A percentile compares a stretch with the other conserved stretches of the same genome.
phyloP scores from a whole-genome alignment of 306 rosid genomes.

The Acmispon strigosus region DNA sequence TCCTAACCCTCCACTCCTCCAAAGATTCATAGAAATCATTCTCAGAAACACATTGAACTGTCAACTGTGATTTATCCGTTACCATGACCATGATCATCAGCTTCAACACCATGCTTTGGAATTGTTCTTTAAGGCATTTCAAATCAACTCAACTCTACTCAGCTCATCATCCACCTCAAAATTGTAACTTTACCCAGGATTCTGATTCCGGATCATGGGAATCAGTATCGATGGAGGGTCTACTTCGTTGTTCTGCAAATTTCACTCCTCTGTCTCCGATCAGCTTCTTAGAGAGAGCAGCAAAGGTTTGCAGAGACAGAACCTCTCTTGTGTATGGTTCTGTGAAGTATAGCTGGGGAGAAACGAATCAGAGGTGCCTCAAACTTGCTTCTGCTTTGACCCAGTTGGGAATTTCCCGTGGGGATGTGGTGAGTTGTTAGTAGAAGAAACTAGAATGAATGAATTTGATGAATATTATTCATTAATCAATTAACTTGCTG shows the following conservation, averaged over 20 bases:
- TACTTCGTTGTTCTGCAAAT: constrained; percentile 60
- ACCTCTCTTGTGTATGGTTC: constrained; percentile 62
- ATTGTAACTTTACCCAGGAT: constrained; percentile 9
- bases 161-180: neutral
- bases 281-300: constrained; percentile 70
- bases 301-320: constrained; percentile 45
- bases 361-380: constrained; percentile 65
- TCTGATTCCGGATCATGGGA: constrained; percentile 42
- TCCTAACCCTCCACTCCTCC: too few relatives aligned
- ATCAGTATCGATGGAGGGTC: constrained; percentile 60
- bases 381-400: constrained; percentile 61
- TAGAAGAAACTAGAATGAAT: too few relatives aligned
- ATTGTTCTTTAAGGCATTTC: constrained; percentile 11
- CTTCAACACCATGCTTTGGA: constrained; percentile 17
- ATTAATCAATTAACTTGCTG: too few relatives aligned
- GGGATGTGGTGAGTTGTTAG: constrained; percentile 75
- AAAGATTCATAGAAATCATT: too few relatives aligned
- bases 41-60: neutral
- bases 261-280: constrained; percentile 62
- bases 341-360: constrained; percentile 47
- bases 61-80: neutral
- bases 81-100: constrained; percentile 31
- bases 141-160: neutral
- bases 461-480: too few relatives aligned
- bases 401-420: constrained; percentile 60